A percentile compares a stretch with the other conserved stretches of the same genome.
Evolutionary conservation across 176 grass and related monocot species (phyloP).

Genomic region (Areca catechu): DNA sequence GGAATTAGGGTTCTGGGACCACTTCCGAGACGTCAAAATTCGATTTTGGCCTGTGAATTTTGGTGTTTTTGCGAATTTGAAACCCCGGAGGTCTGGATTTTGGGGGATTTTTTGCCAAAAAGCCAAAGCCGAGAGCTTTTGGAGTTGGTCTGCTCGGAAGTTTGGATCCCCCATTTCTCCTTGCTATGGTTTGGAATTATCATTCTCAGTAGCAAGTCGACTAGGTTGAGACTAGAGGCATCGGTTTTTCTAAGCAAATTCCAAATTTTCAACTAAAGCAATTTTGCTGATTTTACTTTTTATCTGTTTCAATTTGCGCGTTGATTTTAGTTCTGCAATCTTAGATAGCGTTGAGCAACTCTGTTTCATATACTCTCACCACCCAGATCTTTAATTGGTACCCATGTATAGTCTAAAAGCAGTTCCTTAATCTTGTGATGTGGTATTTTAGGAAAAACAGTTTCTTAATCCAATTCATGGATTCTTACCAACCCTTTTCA

Average conservation of each 20-base stretch:
- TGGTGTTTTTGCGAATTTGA: background rate
- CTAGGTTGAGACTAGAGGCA: too few species aligned
- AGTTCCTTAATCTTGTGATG: background rate
- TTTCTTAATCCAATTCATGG: background rate
- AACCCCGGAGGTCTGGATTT: background rate
- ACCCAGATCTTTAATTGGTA: background rate
- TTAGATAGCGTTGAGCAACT: too few species aligned
- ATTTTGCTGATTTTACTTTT: too few species aligned
- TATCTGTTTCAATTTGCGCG: too few species aligned
- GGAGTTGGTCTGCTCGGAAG: too few species aligned
- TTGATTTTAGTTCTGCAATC: too few species aligned
- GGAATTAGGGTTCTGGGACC: background rate
- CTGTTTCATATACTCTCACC: too few species aligned
- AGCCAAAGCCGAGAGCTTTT: background rate
- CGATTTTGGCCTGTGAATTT: background rate
- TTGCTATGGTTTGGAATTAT: too few species aligned
- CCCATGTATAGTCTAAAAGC: background rate
- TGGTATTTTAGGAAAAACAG: background rate
- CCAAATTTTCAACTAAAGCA: too few species aligned
- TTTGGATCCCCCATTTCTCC: too few species aligned
- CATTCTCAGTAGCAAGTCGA: too few species aligned
- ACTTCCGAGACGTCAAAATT: background rate
- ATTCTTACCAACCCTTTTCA: slow-evolving; percentile 5
- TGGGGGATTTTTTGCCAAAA: background rate
- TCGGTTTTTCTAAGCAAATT: too few species aligned